Conservation (phyloP, 1,284 basidiomycete genomes). For the Bjerkandera adusta region DNA sequence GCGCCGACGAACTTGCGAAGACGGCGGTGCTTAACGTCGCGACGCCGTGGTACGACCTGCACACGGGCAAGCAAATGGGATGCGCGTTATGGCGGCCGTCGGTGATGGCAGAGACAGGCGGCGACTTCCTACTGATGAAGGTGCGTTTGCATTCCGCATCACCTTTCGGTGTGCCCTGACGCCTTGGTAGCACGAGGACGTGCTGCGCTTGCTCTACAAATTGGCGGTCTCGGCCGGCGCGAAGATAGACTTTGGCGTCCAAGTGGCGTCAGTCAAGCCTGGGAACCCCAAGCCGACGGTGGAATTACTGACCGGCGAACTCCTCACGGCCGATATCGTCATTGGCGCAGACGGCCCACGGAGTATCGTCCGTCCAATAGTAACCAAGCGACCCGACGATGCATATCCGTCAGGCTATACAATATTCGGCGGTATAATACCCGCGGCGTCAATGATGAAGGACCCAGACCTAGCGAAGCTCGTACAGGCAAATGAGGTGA, state of each 20-base stretch:
- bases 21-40: constrained; percentile 30
- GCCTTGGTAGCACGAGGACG: constrained; percentile 30
- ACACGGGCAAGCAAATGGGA: constrained; percentile 44
- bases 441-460: constrained; percentile 18
- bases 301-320: constrained; percentile 29
- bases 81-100: constrained; percentile 49
- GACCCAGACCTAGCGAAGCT: constrained; percentile 15
- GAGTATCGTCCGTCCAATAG: constrained; percentile 10
- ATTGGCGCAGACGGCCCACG: constrained; percentile 15
- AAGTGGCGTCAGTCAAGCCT: constrained; percentile 25
- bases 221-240: constrained; percentile 41
- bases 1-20: constrained; percentile 37
- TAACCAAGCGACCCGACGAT: constrained; percentile 7
- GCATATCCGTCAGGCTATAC: constrained; percentile 9
- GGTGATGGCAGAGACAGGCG: constrained; percentile 52
- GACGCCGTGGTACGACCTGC: constrained; percentile 31
- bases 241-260: constrained; percentile 36
- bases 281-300: constrained; percentile 21
- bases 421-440: constrained; percentile 38
- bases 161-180: constrained; percentile 6
- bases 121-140: constrained; percentile 48
- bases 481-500: constrained; percentile 16
- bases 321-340: constrained; percentile 31
- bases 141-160: constrained; percentile 29
- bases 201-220: constrained; percentile 41